phyloP scores from a whole-genome alignment of 75 land plant genomes.

The Gnetum montanum region DNA sequence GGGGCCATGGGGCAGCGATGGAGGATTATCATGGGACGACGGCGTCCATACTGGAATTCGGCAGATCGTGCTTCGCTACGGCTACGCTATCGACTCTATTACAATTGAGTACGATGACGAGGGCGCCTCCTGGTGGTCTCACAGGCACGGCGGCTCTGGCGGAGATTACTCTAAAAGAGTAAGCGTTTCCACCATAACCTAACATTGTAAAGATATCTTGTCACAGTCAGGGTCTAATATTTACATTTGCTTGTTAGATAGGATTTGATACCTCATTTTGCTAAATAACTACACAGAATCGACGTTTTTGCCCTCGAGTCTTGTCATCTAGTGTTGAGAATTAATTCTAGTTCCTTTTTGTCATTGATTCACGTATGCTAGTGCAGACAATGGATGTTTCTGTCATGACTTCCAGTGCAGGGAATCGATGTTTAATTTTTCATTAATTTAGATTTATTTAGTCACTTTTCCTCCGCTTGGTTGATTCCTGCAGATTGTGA shows the following conservation, averaged over 20 bases:
- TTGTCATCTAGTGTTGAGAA: too few relatives aligned
- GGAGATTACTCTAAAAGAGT: slow-evolving; percentile 25
- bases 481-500: slow-evolving; percentile 11
- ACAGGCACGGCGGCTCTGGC: slow-evolving; percentile 31
- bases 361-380: not conserved
- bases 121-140: slow-evolving; percentile 26
- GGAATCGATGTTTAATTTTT: too few relatives aligned
- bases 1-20: slow-evolving; percentile 46
- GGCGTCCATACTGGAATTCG: slow-evolving; percentile 30
- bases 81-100: slow-evolving; percentile 23
- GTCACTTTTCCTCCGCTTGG: not conserved
- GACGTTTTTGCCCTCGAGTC: too few relatives aligned
- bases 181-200: too few relatives aligned
- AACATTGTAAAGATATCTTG: too few relatives aligned
- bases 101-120: slow-evolving; percentile 27
- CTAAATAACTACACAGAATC: too few relatives aligned
- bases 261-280: too few relatives aligned
- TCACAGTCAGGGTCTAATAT: too few relatives aligned
- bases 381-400: not conserved
- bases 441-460: too few relatives aligned
- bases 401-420: too few relatives aligned
- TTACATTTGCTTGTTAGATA: too few relatives aligned
- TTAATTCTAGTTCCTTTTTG: not conserved
- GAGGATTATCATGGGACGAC: slow-evolving; percentile 36
- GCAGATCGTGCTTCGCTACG: slow-evolving; percentile 29